Percentiles rank a stretch among this genome's conserved stretches.
These are phyloP conservation scores for Botrytis galanthina DNA, from an alignment of 2,329 filamentous ascomycete species.

Conservation along the genomic window DNA sequence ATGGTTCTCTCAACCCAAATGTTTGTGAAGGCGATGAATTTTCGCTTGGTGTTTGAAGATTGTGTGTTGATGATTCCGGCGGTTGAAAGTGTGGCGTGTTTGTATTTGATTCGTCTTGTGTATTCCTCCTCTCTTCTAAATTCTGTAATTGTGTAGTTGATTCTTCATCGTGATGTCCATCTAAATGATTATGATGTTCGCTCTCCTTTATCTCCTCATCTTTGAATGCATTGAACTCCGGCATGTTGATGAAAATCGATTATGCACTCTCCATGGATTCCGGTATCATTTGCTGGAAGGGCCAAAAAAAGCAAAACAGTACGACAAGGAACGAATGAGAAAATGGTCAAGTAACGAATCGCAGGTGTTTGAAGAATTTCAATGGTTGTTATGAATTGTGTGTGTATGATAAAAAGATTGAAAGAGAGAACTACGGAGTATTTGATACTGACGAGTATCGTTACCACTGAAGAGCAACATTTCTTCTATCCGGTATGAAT, in stretches of 20 bases:
- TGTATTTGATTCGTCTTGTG: neutral
- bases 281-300: neutral
- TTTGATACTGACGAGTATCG: neutral
- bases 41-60: slow-evolving; percentile 7
- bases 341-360: neutral
- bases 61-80: neutral
- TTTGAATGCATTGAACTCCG: slow-evolving; percentile 20
- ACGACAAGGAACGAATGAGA: neutral
- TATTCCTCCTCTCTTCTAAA: neutral
- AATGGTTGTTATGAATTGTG: neutral
- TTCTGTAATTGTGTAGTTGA: neutral
- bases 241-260: slow-evolving; percentile 13
- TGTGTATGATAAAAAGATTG: neutral
- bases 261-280: neutral
- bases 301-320: neutral
- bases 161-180: slow-evolving; percentile 1
- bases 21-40: slow-evolving; percentile 7
- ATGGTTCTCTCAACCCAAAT: slow-evolving; percentile 23
- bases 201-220: slow-evolving; percentile 14
- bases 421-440: neutral
- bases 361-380: neutral
- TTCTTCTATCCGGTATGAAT: neutral
- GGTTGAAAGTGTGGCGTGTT: neutral
- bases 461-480: neutral
- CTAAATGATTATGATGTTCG: neutral